A percentile compares a stretch with the other conserved stretches of the same genome.
These are phyloP conservation scores for Aspergillus saccharolyticus DNA, from an alignment of 495 filamentous ascomycete species.

Conservation along the genomic window DNA sequence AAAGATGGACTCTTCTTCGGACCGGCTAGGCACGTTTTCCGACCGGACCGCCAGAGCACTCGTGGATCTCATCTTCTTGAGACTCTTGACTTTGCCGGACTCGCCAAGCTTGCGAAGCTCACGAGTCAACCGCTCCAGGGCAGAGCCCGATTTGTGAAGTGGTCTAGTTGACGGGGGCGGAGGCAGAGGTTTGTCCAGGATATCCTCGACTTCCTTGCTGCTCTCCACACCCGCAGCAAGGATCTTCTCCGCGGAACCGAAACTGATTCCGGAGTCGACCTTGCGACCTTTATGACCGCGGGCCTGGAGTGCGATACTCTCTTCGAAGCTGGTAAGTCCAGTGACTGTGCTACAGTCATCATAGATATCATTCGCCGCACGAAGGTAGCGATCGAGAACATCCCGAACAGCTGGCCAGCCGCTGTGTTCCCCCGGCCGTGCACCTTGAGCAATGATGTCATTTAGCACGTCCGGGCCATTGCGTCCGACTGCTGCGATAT, in stretches of 20 bases:
- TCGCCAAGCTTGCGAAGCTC: constrained; percentile 50
- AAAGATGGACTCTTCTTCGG: constrained; percentile 34
- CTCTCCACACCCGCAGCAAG: constrained; percentile 29
- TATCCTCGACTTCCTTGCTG: constrained; percentile 27
- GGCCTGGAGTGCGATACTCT: constrained; percentile 23
- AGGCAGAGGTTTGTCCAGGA: constrained; percentile 45
- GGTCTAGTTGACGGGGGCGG: constrained; percentile 34
- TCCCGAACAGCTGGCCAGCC: constrained; percentile 55
- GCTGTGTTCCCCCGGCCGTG: constrained; percentile 43
- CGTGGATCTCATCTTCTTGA: constrained; percentile 49
- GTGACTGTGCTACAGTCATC: constrained; percentile 52
- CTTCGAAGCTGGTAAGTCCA: constrained; percentile 42
- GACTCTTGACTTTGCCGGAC: constrained; percentile 25
- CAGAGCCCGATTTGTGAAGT: constrained; percentile 37
- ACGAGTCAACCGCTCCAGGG: constrained; percentile 54
- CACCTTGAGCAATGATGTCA: constrained; percentile 50
- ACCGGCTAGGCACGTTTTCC: constrained; percentile 22
- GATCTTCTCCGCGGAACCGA: constrained; percentile 34
- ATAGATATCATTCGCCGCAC: constrained; percentile 54
- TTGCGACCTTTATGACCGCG: constrained; percentile 45
- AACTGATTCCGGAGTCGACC: constrained; percentile 62
- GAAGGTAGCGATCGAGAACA: constrained; percentile 57
- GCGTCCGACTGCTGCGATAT: constrained; percentile 56
- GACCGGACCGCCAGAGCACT: constrained; percentile 29
- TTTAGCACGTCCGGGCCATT: constrained; percentile 53